A percentile compares a stretch with the other conserved stretches of the same genome.
These are phyloP conservation scores for Leishmania aethiopica DNA, from an alignment of 208 protist species.

Conservation along the genomic window DNA sequence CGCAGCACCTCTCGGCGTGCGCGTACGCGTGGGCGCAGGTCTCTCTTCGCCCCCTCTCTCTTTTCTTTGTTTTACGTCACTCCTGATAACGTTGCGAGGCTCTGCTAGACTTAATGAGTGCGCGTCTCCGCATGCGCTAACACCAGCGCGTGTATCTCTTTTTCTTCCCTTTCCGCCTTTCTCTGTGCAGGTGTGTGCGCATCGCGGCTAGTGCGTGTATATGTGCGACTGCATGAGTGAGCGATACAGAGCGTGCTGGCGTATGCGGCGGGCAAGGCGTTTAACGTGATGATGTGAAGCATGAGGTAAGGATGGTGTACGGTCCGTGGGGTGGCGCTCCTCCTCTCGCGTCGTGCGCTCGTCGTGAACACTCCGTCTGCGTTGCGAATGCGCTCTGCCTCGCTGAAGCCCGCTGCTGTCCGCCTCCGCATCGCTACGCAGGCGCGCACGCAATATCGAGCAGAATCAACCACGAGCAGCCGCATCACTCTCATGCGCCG, in stretches of 20 bases:
- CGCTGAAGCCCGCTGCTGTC: not conserved
- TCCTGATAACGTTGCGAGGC: not conserved
- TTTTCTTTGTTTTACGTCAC: not conserved
- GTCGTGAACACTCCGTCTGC: too few species aligned
- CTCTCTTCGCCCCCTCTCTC: not conserved
- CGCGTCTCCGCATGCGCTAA: not conserved
- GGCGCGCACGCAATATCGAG: not conserved
- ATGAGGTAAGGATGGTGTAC: not conserved
- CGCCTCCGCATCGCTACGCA: not conserved
- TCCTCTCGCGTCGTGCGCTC: too few species aligned
- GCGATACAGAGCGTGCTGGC: too few species aligned
- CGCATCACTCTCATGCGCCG: not conserved
- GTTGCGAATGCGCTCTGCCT: not conserved
- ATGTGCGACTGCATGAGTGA: too few species aligned
- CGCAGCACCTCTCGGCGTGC: not conserved
- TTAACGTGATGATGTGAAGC: not conserved
- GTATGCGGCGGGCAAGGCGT: too few species aligned
- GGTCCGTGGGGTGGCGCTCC: not conserved
- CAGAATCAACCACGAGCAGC: not conserved
- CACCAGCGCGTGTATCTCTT: not conserved
- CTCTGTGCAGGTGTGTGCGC: too few species aligned
- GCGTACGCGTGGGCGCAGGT: not conserved
- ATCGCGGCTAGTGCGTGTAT: too few species aligned
- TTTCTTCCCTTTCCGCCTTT: too few species aligned
- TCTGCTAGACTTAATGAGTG: not conserved